Percentiles rank a stretch among this genome's conserved stretches.
phyloP scores from a whole-genome alignment of 768 basidiomycete species.

The Myochromella boudieri region DNA sequence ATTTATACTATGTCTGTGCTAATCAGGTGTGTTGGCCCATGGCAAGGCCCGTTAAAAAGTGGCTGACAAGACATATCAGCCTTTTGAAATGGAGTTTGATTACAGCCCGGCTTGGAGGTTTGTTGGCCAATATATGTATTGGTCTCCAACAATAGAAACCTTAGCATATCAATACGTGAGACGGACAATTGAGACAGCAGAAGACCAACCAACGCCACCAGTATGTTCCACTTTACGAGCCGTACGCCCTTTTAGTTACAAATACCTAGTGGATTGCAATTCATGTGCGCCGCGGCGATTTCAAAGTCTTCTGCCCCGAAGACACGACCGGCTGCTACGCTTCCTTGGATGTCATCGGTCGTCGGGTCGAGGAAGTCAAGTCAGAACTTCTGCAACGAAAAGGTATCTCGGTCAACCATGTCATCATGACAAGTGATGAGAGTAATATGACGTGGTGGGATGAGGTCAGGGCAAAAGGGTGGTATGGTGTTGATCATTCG shows the following conservation, averaged over 20 bases:
- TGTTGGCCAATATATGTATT: constrained; percentile 52
- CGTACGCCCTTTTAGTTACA: background rate
- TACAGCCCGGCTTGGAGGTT: constrained; percentile 60
- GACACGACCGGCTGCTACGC: constrained; percentile 50
- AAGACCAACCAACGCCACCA: constrained; percentile 42
- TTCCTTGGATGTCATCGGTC: constrained; percentile 50
- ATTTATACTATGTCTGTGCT: constrained; percentile 48
- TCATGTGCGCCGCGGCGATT: constrained; percentile 59
- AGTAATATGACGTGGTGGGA: constrained; percentile 56
- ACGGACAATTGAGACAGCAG: constrained; percentile 37
- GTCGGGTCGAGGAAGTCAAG: constrained; percentile 56
- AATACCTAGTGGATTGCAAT: constrained; percentile 52
- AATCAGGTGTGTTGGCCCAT: constrained; percentile 36
- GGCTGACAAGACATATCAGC: constrained; percentile 28
- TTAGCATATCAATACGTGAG: constrained; percentile 48
- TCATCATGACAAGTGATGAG: constrained; percentile 70
- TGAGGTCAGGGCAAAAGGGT: constrained; percentile 48
- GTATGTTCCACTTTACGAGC: constrained; percentile 29
- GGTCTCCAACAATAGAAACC: constrained; percentile 39
- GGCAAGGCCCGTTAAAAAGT: constrained; percentile 2
- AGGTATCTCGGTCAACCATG: constrained; percentile 46
- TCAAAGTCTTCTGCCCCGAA: constrained; percentile 44
- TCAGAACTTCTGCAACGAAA: constrained; percentile 43
- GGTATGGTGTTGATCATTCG: constrained; percentile 52
- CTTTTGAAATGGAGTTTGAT: constrained; percentile 55